A percentile compares a stretch with the other conserved stretches of the same genome.
Conservation (phyloP, 2,329 filamentous ascomycete genomes). For the Cercospora zeae-maydis region DNA sequence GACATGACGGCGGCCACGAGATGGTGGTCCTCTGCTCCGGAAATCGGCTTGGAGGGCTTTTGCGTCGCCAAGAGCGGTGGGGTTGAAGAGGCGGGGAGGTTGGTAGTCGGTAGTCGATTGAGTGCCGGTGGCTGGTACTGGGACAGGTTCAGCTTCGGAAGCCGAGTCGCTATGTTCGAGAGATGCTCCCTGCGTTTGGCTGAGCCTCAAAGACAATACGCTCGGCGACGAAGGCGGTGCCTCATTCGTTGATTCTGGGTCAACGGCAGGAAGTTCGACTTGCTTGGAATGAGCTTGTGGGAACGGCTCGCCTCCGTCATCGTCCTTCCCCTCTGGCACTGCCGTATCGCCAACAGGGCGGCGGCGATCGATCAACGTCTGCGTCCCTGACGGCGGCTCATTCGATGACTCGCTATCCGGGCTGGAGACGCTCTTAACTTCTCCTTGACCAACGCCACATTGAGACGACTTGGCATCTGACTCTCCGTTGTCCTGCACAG, state of each 20-base stretch:
- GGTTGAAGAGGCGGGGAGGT: conserved; percentile 2
- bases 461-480: background rate
- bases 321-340: background rate
- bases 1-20: background rate
- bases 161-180: background rate
- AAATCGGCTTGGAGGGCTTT: background rate
- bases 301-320: background rate
- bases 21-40: background rate
- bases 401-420: background rate
- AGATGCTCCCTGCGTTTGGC: background rate
- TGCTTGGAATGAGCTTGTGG: background rate
- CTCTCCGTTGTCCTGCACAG: background rate
- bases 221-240: background rate
- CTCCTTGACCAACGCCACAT: background rate
- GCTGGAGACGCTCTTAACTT: background rate
- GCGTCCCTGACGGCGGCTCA: background rate
- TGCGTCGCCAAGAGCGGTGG: background rate
- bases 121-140: background rate
- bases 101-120: background rate
- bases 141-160: background rate
- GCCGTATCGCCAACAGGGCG: background rate
- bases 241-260: background rate
- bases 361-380: background rate
- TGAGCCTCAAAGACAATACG: no score
- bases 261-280: background rate